Conservation (phyloP, 176 grass and related monocot species). For the Aegilops bicornis region DNA sequence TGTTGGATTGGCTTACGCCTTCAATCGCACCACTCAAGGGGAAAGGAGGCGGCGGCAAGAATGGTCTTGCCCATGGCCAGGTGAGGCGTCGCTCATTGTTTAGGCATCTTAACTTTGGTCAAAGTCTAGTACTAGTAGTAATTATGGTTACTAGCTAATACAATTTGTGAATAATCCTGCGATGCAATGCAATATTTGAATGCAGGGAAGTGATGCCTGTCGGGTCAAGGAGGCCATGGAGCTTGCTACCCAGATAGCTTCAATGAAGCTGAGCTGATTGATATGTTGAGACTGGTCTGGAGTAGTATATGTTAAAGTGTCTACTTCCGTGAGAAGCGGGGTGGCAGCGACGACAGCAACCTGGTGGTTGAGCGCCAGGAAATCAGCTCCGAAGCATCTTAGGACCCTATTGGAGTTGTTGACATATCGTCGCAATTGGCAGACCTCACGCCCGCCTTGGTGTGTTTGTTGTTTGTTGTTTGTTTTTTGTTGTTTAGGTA, state of each 20-base stretch:
- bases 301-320: too few species aligned
- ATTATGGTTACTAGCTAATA: too few species aligned
- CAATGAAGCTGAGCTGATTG: conserved; percentile 36
- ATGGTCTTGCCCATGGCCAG: conserved; percentile 84
- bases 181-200: not conserved
- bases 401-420: too few species aligned
- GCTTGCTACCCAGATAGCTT: conserved; percentile 62
- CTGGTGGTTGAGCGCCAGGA: too few species aligned
- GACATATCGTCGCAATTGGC: too few species aligned
- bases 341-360: too few species aligned
- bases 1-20: conserved; percentile 77
- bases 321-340: too few species aligned
- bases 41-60: conserved; percentile 88
- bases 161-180: not conserved
- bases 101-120: not conserved
- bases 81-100: conserved; percentile 21
- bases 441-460: too few species aligned
- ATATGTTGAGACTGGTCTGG: too few species aligned
- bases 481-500: too few species aligned
- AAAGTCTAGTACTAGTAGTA: not conserved
- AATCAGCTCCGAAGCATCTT: too few species aligned
- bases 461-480: too few species aligned
- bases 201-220: conserved; percentile 76
- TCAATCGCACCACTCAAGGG: conserved; percentile 78
- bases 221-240: conserved; percentile 75